phyloP scores from a whole-genome alignment of 768 basidiomycete genomes.

The Gelatoporia subvermispora region DNA sequence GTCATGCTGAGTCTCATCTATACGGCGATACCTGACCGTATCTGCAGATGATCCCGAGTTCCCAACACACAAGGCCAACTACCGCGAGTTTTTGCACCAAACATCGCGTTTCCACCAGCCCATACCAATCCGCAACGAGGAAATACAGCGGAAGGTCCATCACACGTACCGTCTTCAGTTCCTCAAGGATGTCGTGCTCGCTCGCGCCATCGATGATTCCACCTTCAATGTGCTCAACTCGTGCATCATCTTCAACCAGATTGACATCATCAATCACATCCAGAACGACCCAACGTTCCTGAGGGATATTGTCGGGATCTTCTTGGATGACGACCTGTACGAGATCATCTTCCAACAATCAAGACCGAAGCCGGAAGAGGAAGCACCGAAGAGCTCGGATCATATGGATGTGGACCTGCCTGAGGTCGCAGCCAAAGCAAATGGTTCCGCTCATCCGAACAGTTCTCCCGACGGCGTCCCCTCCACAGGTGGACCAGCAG shows the following conservation, averaged over 20 bases:
- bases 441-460: conserved; percentile 48
- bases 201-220: conserved; percentile 89
- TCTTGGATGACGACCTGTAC: conserved; percentile 64
- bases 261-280: conserved; percentile 92
- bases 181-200: conserved; percentile 97
- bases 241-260: conserved; percentile 97
- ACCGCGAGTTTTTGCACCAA: conserved; percentile 86
- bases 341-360: conserved; percentile 12
- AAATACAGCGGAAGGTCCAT: conserved; percentile 85
- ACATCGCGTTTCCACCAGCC: conserved; percentile 87
- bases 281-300: conserved; percentile 75
- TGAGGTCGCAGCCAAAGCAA: conserved; percentile 31
- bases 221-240: conserved; percentile 97
- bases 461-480: conserved; percentile 14
- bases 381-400: conserved; percentile 17
- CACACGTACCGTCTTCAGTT: conserved; percentile 96
- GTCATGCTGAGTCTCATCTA: conserved; percentile 24
- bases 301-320: conserved; percentile 69
- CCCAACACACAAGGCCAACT: conserved; percentile 93
- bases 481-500: conserved; percentile 35
- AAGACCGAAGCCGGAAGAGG: conserved; percentile 18
- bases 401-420: conserved; percentile 25
- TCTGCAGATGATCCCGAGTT: conserved; percentile 91
- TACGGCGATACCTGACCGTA: conserved; percentile 2
- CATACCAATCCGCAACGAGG: conserved; percentile 70